phyloP scores from a whole-genome alignment of 1,284 basidiomycete species.

The Chalciporus sp. region DNA sequence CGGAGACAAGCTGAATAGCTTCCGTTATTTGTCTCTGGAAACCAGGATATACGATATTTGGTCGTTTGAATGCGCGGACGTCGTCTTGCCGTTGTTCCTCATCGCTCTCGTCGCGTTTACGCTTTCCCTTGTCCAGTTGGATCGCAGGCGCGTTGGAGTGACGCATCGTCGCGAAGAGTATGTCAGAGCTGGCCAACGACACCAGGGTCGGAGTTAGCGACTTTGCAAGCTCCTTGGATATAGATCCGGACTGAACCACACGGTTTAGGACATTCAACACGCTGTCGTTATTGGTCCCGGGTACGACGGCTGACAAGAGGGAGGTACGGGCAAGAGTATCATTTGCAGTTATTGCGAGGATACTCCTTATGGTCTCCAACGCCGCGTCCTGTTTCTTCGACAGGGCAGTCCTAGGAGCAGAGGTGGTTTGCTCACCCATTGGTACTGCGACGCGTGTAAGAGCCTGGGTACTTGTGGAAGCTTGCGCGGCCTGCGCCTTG shows the following conservation, averaged over 20 bases:
- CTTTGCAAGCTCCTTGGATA: conserved; percentile 54
- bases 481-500: conserved; percentile 54
- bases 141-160: conserved; percentile 60
- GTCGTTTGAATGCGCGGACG: conserved; percentile 45
- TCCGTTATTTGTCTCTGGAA: conserved; percentile 55
- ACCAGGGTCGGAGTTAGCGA: conserved; percentile 61
- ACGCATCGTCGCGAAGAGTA: conserved; percentile 62
- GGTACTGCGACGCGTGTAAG: background rate
- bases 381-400: conserved; percentile 56
- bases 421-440: conserved; percentile 2
- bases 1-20: conserved; percentile 55
- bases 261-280: conserved; percentile 57
- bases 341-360: conserved; percentile 56
- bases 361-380: conserved; percentile 59
- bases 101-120: conserved; percentile 63
- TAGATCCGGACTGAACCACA: conserved; percentile 47
- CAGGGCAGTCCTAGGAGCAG: conserved; percentile 2
- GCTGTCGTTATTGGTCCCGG: conserved; percentile 46
- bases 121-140: conserved; percentile 64
- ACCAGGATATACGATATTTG: conserved; percentile 41
- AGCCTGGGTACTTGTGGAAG: conserved; percentile 12
- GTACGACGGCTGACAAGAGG: conserved; percentile 50
- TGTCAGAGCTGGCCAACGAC: conserved; percentile 61
- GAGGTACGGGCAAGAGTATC: conserved; percentile 57
- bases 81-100: conserved; percentile 39